Evolutionary conservation across 257 asterid genomes (phyloP).

Genomic region (Solanum sparsipilum): DNA sequence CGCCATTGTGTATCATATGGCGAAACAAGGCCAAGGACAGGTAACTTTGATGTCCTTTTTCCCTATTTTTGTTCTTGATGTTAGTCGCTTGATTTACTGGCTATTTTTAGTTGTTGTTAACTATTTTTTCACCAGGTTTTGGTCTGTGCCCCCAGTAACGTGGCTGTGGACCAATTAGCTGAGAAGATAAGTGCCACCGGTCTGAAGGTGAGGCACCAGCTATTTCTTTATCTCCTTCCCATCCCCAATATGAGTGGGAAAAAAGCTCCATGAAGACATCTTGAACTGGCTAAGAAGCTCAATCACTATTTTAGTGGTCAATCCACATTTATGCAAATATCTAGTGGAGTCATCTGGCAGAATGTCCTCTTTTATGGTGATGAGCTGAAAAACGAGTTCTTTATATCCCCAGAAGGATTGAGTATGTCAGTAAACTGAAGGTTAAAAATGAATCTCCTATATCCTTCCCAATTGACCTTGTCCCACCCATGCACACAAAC

Average conservation of each 20-base stretch:
- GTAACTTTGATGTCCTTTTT: conserved; percentile 15
- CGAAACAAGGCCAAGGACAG: conserved; percentile 99
- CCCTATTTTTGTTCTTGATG: background rate
- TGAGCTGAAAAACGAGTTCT: background rate
- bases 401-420: background rate
- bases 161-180: conserved; percentile 98
- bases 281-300: background rate
- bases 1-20: conserved; percentile 98
- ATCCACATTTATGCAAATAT: background rate
- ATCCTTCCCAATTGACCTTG: background rate
- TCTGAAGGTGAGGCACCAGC: conserved; percentile 48
- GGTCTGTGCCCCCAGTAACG: conserved; percentile 99
- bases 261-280: background rate
- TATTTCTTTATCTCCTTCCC: background rate
- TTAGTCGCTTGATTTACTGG: background rate
- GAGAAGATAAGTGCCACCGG: conserved; percentile 99
- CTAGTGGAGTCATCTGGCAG: background rate
- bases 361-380: background rate
- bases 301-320: background rate
- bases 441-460: background rate
- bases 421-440: background rate
- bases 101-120: background rate
- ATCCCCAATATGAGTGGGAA: background rate
- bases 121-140: conserved; percentile 51
- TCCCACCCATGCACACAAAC: background rate